Base-by-base conservation (phyloP, 2,329 filamentous ascomycete species). In the Arthroderma sp. region DNA sequence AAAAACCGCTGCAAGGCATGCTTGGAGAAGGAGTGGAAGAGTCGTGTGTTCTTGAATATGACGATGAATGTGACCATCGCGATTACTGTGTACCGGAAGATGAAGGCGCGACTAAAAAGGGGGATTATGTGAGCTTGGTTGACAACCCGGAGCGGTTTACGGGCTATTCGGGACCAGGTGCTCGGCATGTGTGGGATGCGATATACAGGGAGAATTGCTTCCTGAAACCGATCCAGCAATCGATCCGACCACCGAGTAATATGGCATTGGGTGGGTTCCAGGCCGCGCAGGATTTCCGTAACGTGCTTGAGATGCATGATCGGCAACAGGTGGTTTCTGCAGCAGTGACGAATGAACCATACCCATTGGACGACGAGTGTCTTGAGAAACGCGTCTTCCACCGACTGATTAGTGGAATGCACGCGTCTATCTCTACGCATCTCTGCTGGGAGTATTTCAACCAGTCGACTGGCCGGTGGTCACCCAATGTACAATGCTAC, bases 351-450 rank as follows among this genome's bases (percentile, higher is more conserved):
- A 65, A 72, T 49, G 68, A 72, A 5, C 75, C 77, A 0, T 70
- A 89, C 41, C 84, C 91, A 52, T 73, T 80, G 40, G 87, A 94
- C 53, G 88, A 95, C 54, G 85, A 94, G 59, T 98, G 91, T 58
- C 69, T 98, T 27, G 91, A 98, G 70, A 96, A 98, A 73, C 83
- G 91, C n/a, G 91, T 96, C 33, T 98, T 98, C 63, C 91, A 96
- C 66, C 78, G 88, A 5, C 80, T 98, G 51, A 79, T 98, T 50
- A 94, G 87, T 42, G 91, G 91, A 37, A 95, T 98, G 91, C 91
- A 98, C 64, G 86, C 91, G 10, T 94, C 88, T 51, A 98, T 98
- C 63, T 94, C 86, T 52, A 85, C 88, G 0, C 91, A 98, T 65
- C 71, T 98, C 36, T 98, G 91, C 74, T 91, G 84, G 80, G 84